These are phyloP conservation scores for Aureobasidium sp. DNA, from an alignment of 2,329 filamentous ascomycete genomes.

Conservation along the genomic window DNA sequence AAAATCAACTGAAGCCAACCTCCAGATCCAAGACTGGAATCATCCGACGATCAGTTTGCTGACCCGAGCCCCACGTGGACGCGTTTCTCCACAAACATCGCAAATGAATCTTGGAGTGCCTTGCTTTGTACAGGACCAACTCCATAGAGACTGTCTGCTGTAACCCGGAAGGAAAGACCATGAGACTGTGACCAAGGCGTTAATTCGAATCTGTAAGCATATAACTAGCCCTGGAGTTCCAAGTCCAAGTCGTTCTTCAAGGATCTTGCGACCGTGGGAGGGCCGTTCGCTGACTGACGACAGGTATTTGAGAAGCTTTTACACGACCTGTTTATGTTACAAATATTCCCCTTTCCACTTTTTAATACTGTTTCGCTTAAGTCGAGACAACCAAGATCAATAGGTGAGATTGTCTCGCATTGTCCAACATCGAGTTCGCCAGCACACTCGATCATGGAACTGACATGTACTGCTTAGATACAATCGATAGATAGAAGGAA, in stretches of 20 bases:
- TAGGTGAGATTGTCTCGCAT: not conserved
- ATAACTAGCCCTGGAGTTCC: not conserved
- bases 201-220: not conserved
- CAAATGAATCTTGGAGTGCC: not conserved
- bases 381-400: not conserved
- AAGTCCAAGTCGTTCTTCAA: not conserved
- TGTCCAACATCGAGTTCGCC: not conserved
- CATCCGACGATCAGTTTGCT: not conserved
- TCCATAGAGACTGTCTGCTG: not conserved
- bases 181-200: slow-evolving; percentile 3
- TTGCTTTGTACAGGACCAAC: not conserved
- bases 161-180: not conserved
- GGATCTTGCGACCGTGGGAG: not conserved
- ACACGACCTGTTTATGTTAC: not conserved
- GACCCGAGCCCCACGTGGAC: not conserved
- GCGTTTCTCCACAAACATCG: not conserved
- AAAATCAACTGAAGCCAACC: not conserved
- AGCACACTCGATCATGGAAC: not conserved
- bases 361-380: not conserved
- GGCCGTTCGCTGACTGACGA: not conserved
- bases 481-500: slow-evolving; percentile 3
- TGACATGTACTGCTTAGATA: not conserved
- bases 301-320: not conserved
- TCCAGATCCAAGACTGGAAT: not conserved
- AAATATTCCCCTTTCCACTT: not conserved